Conservation (phyloP, 305 asterid species). For the Ilex paraguariensis region DNA sequence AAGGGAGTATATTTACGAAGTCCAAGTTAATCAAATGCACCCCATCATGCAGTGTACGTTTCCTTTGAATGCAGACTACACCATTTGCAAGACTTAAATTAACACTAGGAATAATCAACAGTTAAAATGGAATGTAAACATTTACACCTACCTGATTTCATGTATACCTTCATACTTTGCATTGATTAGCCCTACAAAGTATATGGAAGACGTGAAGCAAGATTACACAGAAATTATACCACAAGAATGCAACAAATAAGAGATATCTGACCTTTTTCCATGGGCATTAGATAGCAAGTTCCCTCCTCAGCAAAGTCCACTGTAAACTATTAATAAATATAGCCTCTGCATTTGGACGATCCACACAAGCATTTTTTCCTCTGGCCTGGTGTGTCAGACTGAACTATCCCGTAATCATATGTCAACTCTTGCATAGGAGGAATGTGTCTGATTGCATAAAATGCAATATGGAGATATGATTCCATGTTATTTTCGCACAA, state of each 20-base stretch:
- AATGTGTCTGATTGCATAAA: conserved; percentile 78
- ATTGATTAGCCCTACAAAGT: too few relatives aligned
- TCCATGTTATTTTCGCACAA: conserved; percentile 57
- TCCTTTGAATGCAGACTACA: too few relatives aligned
- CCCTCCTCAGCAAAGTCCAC: conserved; percentile 6
- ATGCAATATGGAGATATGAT: conserved; percentile 66
- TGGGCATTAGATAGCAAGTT: background rate
- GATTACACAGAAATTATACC: too few relatives aligned
- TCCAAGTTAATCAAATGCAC: too few relatives aligned
- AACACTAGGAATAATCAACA: too few relatives aligned
- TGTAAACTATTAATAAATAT: conserved; percentile 41
- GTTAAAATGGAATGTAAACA: too few relatives aligned
- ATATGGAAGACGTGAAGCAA: too few relatives aligned
- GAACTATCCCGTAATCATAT: conserved; percentile 65
- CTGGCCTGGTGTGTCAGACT: conserved; percentile 43
- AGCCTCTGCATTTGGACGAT: conserved; percentile 69
- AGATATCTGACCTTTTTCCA: background rate
- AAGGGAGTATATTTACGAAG: too few relatives aligned
- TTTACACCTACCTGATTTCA: too few relatives aligned
- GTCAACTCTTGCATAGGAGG: conserved; percentile 96
- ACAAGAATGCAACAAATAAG: background rate
- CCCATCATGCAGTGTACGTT: too few relatives aligned
- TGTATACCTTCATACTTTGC: too few relatives aligned
- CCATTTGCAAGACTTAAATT: too few relatives aligned
- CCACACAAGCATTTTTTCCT: conserved; percentile 79